Base-by-base conservation (phyloP, 2,329 filamentous ascomycete species). In the Pochonia chlamydosporia region DNA sequence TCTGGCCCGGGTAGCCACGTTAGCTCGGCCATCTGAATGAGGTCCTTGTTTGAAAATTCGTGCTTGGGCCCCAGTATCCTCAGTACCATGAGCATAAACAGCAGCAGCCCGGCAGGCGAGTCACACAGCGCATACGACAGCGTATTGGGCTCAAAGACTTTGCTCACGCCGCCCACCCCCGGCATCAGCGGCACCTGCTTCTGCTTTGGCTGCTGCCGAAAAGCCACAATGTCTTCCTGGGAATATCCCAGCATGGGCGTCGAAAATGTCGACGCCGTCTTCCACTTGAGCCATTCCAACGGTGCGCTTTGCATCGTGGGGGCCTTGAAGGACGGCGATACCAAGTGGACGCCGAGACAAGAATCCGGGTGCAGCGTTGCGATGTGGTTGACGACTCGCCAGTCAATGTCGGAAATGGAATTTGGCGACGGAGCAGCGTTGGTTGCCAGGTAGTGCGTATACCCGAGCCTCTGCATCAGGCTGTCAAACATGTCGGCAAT, bases 1-100 rank as follows among this genome's bases (percentile, higher is more conserved):
- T 86, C 82, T 0, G 81, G 81, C 0, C 82, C 83, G 0, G 83
- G 82, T 1, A 87, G 63, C 84, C 83, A 87, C 20, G 81, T 76
- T 24, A 85, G 64, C 59, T 79, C 75, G 2, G 79, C 75, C 55
- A 83, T 68, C 16, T 78, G 79, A 49, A 87, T 69, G 21, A 86
- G 68, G 46, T 85, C 78, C 13, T 69, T 65, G 3, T 69, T 65
- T 2, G 69, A 68, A 43, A 79, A 68, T 14, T 67, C 63, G 47
- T 68, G 62, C 48, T 64, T 59, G 0, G 70, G 66, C 3, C 64
- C 68, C 3, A 70, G 58, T 2, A 67, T 61, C 14, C 69, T 66
- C 44, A 81, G 60, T 2, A 68, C 63, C 55, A 71, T 72, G 49
- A 81, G 58, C 4, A 80, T 68, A 51, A 78, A 74, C 25, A 79